These are phyloP conservation scores for Tetradesmus obliquus DNA, from an alignment of 139 green algal genomes.

Conservation along the genomic window DNA sequence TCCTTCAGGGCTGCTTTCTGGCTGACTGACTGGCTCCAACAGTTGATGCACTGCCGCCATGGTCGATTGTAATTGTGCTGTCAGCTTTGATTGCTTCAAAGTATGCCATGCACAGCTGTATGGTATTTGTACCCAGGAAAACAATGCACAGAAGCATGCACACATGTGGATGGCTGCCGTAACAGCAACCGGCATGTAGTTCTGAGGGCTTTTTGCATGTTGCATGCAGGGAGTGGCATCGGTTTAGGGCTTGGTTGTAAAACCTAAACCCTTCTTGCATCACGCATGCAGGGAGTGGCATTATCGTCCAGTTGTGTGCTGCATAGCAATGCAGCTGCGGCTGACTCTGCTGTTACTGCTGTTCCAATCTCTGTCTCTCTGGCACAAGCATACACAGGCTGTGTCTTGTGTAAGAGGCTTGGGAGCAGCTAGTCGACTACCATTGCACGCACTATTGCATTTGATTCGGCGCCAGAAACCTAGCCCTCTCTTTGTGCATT, in stretches of 20 bases:
- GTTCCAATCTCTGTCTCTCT: too few species aligned
- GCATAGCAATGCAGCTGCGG: too few species aligned
- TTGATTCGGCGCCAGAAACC: not conserved
- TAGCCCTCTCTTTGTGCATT: not conserved
- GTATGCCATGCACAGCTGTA: not conserved
- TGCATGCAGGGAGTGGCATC: too few species aligned
- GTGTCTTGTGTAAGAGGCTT: too few species aligned
- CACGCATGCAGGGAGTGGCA: too few species aligned
- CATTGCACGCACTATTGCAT: not conserved
- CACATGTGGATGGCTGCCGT: not conserved
- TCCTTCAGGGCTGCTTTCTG: not conserved
- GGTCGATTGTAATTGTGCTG: not conserved
- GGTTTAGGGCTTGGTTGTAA: too few species aligned
- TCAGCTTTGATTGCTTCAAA: not conserved
- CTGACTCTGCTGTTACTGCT: too few species aligned
- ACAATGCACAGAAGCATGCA: not conserved
- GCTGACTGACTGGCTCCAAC: not conserved
- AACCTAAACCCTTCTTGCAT: too few species aligned
- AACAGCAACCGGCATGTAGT: too few species aligned
- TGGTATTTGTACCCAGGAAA: not conserved
- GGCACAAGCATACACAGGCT: too few species aligned
- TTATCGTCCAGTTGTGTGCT: too few species aligned
- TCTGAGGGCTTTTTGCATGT: too few species aligned
- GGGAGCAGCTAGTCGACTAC: not conserved
- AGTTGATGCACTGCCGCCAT: not conserved